Evolutionary conservation across 225 moss, liverwort and hornwort genomes (phyloP).

Genomic region (Marchantia paleacea): DNA sequence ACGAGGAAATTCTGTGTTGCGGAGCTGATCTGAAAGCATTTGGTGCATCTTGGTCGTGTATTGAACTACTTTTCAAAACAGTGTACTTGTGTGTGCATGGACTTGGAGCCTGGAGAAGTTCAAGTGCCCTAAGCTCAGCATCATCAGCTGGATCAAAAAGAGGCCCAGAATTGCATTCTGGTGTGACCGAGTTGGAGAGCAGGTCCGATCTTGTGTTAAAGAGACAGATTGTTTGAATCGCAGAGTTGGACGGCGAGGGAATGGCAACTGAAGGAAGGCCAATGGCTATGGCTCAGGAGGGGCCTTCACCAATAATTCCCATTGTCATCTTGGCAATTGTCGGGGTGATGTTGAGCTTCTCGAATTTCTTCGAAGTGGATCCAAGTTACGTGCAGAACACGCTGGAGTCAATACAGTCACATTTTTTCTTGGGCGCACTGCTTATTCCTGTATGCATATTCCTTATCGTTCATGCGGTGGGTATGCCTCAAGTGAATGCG

Average conservation of each 20-base stretch:
- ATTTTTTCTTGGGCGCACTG: constrained; percentile 39
- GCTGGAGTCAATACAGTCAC: constrained; percentile 31
- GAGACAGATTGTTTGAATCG: background rate
- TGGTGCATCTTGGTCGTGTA: too few species aligned
- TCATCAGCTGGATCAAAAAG: background rate
- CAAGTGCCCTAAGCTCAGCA: background rate
- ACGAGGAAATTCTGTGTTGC: too few species aligned
- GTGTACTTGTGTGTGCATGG: background rate
- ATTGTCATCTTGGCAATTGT: constrained; percentile 35
- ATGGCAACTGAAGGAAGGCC: constrained; percentile 6
- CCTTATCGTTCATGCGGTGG: constrained; percentile 39
- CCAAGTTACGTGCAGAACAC: constrained; percentile 18
- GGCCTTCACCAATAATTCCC: constrained; percentile 36
- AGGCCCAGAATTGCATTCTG: background rate
- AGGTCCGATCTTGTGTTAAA: background rate
- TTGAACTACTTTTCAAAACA: too few species aligned
- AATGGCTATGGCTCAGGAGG: constrained; percentile 19
- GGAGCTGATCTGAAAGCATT: too few species aligned
- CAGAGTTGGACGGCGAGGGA: background rate
- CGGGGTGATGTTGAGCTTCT: constrained; percentile 37
- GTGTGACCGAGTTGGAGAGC: background rate
- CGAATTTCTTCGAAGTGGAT: constrained; percentile 28
- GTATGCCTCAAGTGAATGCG: constrained; percentile 34
- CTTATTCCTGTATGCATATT: constrained; percentile 41
- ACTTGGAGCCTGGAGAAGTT: background rate